A percentile compares a stretch with the other conserved stretches of the same genome.
These are phyloP conservation scores for Camelina laxa DNA, from an alignment of 345 rosid genomes.

Conservation along the genomic window DNA sequence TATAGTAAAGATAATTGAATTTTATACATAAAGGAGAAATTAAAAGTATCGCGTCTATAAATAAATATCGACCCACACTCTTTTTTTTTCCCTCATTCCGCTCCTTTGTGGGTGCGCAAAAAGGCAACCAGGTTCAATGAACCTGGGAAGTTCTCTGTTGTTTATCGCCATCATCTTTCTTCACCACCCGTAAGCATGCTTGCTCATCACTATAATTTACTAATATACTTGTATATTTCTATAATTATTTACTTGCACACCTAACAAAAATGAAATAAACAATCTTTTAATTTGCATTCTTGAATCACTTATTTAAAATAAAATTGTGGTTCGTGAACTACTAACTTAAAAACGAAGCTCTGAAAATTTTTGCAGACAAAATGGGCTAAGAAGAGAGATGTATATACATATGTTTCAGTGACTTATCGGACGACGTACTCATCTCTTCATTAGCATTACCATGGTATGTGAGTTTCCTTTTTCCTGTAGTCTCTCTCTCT, in stretches of 20 bases:
- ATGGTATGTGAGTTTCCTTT: slow-evolving; percentile 23
- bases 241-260: slow-evolving; percentile 1
- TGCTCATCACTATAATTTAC: slow-evolving; percentile 11
- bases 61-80: slow-evolving; percentile 32
- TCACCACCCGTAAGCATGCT: slow-evolving; percentile 32
- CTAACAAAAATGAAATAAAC: slow-evolving; percentile 21
- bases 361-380: slow-evolving; percentile 28
- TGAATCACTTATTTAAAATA: background rate
- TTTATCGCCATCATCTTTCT: slow-evolving; percentile 30
- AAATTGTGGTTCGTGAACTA: background rate
- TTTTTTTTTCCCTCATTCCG: slow-evolving; percentile 14
- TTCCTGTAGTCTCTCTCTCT: background rate
- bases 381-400: slow-evolving; percentile 27
- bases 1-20: no score
- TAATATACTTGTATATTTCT: background rate
- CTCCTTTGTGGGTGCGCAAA: slow-evolving; percentile 29
- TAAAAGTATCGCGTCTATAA: slow-evolving; percentile 1
- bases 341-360: slow-evolving; percentile 18
- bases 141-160: slow-evolving; percentile 34
- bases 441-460: background rate
- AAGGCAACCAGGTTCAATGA: slow-evolving; percentile 46
- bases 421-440: slow-evolving; percentile 24
- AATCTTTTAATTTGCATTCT: slow-evolving; percentile 11
- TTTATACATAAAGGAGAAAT: slow-evolving; percentile 3
- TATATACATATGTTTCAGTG: background rate